Percentiles rank a stretch among this genome's conserved stretches.
These are phyloP conservation scores for Phytophthora boehmeriae DNA, from an alignment of 352 stramenopile species.

Conservation along the genomic window DNA sequence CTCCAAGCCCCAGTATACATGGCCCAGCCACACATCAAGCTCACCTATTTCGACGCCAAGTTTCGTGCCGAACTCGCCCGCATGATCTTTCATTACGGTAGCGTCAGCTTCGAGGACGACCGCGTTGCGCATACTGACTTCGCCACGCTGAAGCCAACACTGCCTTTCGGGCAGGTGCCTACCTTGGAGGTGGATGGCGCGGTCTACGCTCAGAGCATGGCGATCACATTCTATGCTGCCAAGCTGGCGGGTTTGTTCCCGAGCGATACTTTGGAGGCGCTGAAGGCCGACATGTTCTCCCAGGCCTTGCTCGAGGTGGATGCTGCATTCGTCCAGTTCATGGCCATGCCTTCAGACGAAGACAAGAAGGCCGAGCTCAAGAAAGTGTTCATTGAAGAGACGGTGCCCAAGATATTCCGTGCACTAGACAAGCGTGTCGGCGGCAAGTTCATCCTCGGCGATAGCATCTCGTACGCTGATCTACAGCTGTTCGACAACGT, in stretches of 20 bases:
- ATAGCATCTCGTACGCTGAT: too few relatives aligned
- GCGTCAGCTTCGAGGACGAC: conserved; percentile 42
- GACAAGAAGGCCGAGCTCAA: conserved; percentile 43
- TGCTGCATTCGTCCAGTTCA: conserved; percentile 22
- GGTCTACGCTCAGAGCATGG: too few relatives aligned
- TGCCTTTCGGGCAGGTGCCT: conserved; percentile 50
- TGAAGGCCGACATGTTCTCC: conserved; percentile 40
- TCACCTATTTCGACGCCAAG: conserved; percentile 64
- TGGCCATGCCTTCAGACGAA: conserved; percentile 41
- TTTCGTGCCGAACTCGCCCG: conserved; percentile 57
- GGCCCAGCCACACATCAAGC: too few relatives aligned
- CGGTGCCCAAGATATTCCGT: too few relatives aligned
- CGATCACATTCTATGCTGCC: conserved; percentile 50
- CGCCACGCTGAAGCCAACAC: conserved; percentile 35
- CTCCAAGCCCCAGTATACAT: too few relatives aligned
- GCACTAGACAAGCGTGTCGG: too few relatives aligned
- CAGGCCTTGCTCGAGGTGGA: conserved; percentile 26
- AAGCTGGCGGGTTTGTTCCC: conserved; percentile 45
- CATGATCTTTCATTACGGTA: conserved; percentile 46
- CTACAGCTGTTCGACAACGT: too few relatives aligned
- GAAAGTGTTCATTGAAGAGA: conserved; percentile 37
- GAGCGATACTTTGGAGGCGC: conserved; percentile 25
- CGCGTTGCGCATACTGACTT: conserved; percentile 36
- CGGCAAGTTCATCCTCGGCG: too few relatives aligned
- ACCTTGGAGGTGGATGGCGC: conserved; percentile 41